Evolutionary conservation across 305 asterid species (phyloP), one percentile per base, ranked within the genome.

Genomic region (Fraxinus sp.): DNA sequence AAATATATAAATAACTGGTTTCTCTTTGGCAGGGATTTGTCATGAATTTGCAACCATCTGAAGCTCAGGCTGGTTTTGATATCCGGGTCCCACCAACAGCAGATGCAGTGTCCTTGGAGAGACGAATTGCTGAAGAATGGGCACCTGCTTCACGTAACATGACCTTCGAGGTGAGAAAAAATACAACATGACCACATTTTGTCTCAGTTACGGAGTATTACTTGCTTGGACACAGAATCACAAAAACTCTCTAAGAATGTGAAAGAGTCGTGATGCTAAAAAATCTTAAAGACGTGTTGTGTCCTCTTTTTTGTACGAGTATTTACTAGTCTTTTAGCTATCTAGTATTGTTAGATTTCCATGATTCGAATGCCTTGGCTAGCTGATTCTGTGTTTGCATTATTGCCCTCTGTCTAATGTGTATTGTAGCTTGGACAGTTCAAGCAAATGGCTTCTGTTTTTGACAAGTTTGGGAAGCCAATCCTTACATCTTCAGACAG

Each of bases 41-140:
- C 88, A 96, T 93, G 99, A 96, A 96, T 89, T 82, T 96, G 85
- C 99, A 96, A 88, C 99, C 98, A 75, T 96, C 99, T 68, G 98
- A 96, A 93, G 99, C 99, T 81, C 81, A 91, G 85, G 99, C 98
- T 77, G 99, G 99, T 41, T 96, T 96, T 85, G 99, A 96, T 86
- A 89, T 96, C 87, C 92, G 99, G 74, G 89, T 94, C 79, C 98
- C 99, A 74, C 97, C 99, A 83, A 93, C 92, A 20, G 93, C 88
- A 36, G 97, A 96, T 88, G 86, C 71, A 84, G 92, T 24, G 68
- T 89, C 97, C 89, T 85, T 96, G 88, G 99, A 96, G 92, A 90
- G 89, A 85, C 91, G 95, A 85, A 86, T 94, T 83, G 91, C 88
- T 33, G 99, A 93, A 90, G 99, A 96, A 91, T 96, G 98, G 99